Evolutionary conservation across 1,139 yeast genomes (phyloP), one percentile per base, ranked within the genome.

Genomic region (Kurtzmaniella natalensis): DNA sequence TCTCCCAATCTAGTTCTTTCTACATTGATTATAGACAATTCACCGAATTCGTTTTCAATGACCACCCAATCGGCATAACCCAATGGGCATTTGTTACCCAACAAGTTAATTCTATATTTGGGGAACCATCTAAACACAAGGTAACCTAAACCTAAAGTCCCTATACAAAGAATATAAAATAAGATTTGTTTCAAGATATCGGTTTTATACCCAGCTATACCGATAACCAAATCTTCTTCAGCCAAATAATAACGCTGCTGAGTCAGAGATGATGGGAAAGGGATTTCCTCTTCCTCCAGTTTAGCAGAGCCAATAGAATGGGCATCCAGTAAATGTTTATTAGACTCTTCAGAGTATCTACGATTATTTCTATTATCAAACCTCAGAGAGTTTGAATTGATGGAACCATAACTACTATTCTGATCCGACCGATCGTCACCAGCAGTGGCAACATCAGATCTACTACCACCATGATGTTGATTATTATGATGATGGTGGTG

Each of bases 31-130:
- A 82, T 72, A 18, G 75, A 70, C 43, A 92, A 68, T 47, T 87
- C 95, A 20, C 96, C 97, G 70, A 78, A 83, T 53, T 89, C 96
- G 46, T 87, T 94, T 52, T 92, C 98, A 28, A 94, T 71, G 13
- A 88, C 95, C 25, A 92, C 83, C 95, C 96, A 87, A 48, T 87
- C 94, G 22, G 96, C 84, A 39, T 70, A 70, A 1, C 88, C 96
- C 41, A 94, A 64, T 0, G 94, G 80, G 6, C 76, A 68, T 21
- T 70, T 70, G 14, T 61, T 60, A 3, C 96, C 97, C 61, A 76
- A 67, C 41, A 87, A 60, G 34, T 70, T 70, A 32, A 92, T 76
- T 42, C 85, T 70, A 54, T 78, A 78, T 31, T 78, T 69, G 0
- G 98, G 97, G 28, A 86, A 53, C 98, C 98, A 92, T 44, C 95